Evolutionary conservation across 768 basidiomycete species (phyloP).

Genomic region (Candolleomyces aberdarensis): DNA sequence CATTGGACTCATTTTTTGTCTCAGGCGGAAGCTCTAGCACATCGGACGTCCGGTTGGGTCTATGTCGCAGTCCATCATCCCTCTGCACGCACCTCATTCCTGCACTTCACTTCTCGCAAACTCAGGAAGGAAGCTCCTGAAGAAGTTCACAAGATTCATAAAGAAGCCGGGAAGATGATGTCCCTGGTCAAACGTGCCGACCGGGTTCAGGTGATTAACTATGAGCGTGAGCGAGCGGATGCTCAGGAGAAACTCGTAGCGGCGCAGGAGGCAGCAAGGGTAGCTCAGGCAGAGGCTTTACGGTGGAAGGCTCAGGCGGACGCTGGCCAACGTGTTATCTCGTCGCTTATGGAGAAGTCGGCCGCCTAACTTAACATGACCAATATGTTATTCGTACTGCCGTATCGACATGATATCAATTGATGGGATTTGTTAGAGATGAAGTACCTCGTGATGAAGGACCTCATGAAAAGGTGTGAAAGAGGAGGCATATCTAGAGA

Average conservation of each 20-base stretch:
- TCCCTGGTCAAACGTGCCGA: background rate
- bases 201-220: background rate
- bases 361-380: too few species aligned
- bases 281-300: background rate
- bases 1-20: background rate
- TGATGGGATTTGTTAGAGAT: too few species aligned
- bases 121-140: background rate
- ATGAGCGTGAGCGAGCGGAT: background rate
- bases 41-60: background rate
- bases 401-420: too few species aligned
- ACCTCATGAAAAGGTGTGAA: too few species aligned
- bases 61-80: constrained; percentile 4
- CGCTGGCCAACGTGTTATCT: too few species aligned
- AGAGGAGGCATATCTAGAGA: too few species aligned
- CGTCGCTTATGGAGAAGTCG: too few species aligned
- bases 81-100: background rate
- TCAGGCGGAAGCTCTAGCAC: background rate
- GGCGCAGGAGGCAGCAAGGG: background rate
- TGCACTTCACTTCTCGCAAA: constrained; percentile 2
- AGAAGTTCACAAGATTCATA: background rate
- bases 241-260: background rate
- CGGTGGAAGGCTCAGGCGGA: background rate
- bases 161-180: background rate
- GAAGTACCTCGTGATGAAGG: too few species aligned
- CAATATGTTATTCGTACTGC: too few species aligned